phyloP scores from a whole-genome alignment of 805 yeast genomes.

The Metschnikowia kofuensis region DNA sequence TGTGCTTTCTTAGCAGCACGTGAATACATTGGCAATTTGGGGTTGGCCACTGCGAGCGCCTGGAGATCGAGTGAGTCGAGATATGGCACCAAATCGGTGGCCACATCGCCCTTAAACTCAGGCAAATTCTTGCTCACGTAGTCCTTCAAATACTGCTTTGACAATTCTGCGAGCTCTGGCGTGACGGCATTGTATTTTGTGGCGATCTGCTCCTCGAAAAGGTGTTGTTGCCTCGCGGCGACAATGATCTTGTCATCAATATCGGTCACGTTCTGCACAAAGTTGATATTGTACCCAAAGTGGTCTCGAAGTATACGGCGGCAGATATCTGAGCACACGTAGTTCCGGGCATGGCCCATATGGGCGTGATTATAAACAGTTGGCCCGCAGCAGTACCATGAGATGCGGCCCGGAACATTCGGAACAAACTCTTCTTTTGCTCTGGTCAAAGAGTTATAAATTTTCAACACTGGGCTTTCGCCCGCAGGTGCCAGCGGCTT shows the following conservation, averaged over 20 bases:
- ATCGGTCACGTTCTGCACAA: slow-evolving; percentile 97
- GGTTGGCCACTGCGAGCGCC: slow-evolving; percentile 52
- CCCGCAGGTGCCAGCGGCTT: slow-evolving; percentile 18
- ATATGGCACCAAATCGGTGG: slow-evolving; percentile 51
- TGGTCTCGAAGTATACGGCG: slow-evolving; percentile 86
- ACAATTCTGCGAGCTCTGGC: slow-evolving; percentile 35
- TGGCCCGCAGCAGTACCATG: slow-evolving; percentile 99
- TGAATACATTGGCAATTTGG: slow-evolving; percentile 85
- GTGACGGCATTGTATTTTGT: slow-evolving; percentile 27
- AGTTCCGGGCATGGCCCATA: slow-evolving; percentile 98
- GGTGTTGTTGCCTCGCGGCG: slow-evolving; percentile 85
- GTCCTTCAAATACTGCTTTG: slow-evolving; percentile 41
- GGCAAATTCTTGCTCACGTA: slow-evolving; percentile 59
- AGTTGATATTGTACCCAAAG: slow-evolving; percentile 83
- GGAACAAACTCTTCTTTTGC: slow-evolving; percentile 80
- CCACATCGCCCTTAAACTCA: slow-evolving; percentile 28
- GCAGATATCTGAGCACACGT: slow-evolving; percentile 90
- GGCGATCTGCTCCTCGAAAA: slow-evolving; percentile 60
- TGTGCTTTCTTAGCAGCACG: slow-evolving; percentile 58
- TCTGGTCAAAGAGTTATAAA: slow-evolving; percentile 83
- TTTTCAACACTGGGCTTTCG: slow-evolving; percentile 43
- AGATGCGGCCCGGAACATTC: slow-evolving; percentile 55
- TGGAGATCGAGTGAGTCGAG: slow-evolving; percentile 45
- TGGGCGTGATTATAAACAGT: slow-evolving; percentile 95
- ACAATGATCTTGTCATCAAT: slow-evolving; percentile 95